Percentiles rank a stretch among this genome's conserved stretches.
phyloP scores from a whole-genome alignment of 441 rosid species.

The Francoa sonchifolia region DNA sequence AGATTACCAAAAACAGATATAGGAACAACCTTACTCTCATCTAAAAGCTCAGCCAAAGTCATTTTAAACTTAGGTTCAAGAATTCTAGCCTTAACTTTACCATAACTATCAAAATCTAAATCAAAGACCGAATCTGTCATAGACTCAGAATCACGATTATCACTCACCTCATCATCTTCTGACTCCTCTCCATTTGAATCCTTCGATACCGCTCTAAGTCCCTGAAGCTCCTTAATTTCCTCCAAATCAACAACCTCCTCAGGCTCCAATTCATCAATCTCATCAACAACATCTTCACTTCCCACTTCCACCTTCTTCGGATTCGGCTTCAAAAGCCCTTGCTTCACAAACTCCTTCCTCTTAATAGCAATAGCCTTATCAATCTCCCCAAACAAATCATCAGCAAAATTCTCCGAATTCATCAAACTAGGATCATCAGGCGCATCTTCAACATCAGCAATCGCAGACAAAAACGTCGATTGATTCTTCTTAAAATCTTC shows the following conservation, averaged over 20 bases:
- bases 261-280: slow-evolving; percentile 45
- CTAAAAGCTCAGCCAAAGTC: slow-evolving; percentile 79
- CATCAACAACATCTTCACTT: slow-evolving; percentile 19
- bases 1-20: slow-evolving; percentile 71
- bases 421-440: slow-evolving; percentile 11
- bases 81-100: slow-evolving; percentile 37
- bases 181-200: slow-evolving; percentile 22
- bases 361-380: slow-evolving; percentile 78
- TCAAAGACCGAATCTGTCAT: slow-evolving; percentile 45
- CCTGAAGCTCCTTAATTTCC: slow-evolving; percentile 59
- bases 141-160: slow-evolving; percentile 10
- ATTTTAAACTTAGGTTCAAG: slow-evolving; percentile 69
- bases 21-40: slow-evolving; percentile 81
- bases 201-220: slow-evolving; percentile 32
- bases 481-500: slow-evolving; percentile 63
- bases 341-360: slow-evolving; percentile 59
- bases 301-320: slow-evolving; percentile 18
- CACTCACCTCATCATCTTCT: slow-evolving; percentile 21
- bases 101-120: slow-evolving; percentile 59
- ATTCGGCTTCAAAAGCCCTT: slow-evolving; percentile 49
- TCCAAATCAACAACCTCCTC: slow-evolving; percentile 77
- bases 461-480: slow-evolving; percentile 56
- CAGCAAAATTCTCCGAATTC: slow-evolving; percentile 18
- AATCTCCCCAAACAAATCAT: slow-evolving; percentile 71
- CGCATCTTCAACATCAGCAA: slow-evolving; percentile 62